Evolutionary conservation across 371 early-diverging fungal genomes (phyloP).

Genomic region (Rhizopus delemar): DNA sequence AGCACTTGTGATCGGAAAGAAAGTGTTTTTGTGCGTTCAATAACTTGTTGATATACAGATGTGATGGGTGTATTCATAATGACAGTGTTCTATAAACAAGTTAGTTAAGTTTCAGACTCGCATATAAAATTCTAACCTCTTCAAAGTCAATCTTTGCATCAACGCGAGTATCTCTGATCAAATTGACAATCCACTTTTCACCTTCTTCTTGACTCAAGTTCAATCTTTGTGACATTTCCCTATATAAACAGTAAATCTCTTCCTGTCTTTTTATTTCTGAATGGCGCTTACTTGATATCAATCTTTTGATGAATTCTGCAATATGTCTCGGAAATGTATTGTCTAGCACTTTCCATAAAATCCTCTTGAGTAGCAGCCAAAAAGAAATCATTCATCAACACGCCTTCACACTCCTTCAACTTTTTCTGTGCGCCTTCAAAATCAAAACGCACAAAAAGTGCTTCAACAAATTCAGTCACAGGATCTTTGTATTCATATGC

Average conservation of each 20-base stretch:
- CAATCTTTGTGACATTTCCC: conserved; percentile 77
- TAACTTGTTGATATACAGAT: conserved; percentile 91
- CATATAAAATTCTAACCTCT: conserved; percentile 46
- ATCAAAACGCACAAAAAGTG: conserved; percentile 88
- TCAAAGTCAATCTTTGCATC: conserved; percentile 95
- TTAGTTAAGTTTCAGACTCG: neutral
- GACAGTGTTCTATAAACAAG: conserved; percentile 73
- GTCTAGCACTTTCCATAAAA: conserved; percentile 90
- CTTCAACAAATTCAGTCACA: conserved; percentile 88
- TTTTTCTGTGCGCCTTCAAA: conserved; percentile 90
- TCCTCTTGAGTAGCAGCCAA: conserved; percentile 80
- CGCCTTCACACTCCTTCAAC: conserved; percentile 83
- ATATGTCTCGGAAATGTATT: conserved; percentile 93
- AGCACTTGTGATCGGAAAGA: conserved; percentile 89
- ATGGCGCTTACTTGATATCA: conserved; percentile 60
- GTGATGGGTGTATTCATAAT: conserved; percentile 85
- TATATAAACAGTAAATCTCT: conserved; percentile 11
- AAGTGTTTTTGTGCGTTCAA: conserved; percentile 88
- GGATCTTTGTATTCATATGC: conserved; percentile 82
- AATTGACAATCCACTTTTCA: conserved; percentile 96
- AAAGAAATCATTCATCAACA: conserved; percentile 88
- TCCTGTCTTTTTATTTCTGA: neutral
- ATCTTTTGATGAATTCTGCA: conserved; percentile 94
- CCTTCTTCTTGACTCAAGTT: conserved; percentile 88
- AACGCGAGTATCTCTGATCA: conserved; percentile 91